Conservation (phyloP, 371 early-diverging fungal genomes). For the Apophysomyces elegans region DNA sequence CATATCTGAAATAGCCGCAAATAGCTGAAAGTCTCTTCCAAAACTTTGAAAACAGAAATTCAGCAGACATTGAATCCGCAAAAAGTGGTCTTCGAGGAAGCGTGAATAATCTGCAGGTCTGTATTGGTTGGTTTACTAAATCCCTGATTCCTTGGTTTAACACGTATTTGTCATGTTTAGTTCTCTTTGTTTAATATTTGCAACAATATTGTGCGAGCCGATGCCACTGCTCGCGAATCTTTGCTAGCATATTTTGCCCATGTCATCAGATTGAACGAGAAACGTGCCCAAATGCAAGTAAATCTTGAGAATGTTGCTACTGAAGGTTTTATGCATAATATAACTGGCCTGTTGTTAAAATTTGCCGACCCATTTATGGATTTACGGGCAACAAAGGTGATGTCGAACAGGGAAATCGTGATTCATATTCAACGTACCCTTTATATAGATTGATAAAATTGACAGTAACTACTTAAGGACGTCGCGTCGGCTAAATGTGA, state of each 20-base stretch:
- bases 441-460: conserved; percentile 63
- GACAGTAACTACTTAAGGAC: conserved; percentile 71
- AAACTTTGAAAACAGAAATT: conserved; percentile 54
- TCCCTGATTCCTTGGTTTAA: background rate
- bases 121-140: background rate
- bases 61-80: conserved; percentile 61
- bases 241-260: conserved; percentile 70
- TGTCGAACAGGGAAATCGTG: background rate
- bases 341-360: conserved; percentile 65
- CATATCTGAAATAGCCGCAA: conserved; percentile 44
- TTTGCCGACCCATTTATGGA: conserved; percentile 89
- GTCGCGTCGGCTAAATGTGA: conserved; percentile 57
- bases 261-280: conserved; percentile 68
- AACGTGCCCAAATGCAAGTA: conserved; percentile 86
- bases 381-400: conserved; percentile 68
- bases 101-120: conserved; percentile 65
- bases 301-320: conserved; percentile 77
- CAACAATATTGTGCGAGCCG: conserved; percentile 75
- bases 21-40: conserved; percentile 69
- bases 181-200: conserved; percentile 64
- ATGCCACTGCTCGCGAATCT: conserved; percentile 58
- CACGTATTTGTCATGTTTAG: conserved; percentile 31
- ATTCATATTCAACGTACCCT: background rate
- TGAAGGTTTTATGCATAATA: conserved; percentile 89
- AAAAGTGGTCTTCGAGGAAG: conserved; percentile 72